phyloP scores from a whole-genome alignment of 768 basidiomycete species.

The Paxillus rubicundulus region DNA sequence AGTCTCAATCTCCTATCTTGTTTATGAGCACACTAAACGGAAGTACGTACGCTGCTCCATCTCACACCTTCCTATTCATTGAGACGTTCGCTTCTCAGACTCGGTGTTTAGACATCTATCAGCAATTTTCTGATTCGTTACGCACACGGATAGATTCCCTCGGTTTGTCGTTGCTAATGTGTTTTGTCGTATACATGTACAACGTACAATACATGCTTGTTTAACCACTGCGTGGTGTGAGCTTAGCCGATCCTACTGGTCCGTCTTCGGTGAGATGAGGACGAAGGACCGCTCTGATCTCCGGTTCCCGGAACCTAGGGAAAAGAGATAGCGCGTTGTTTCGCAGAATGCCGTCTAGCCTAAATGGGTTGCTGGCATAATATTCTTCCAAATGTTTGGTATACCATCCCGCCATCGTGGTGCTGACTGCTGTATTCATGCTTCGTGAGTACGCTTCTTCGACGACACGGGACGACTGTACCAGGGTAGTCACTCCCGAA shows the following conservation, averaged over 20 bases:
- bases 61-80: neutral
- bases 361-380: slow-evolving; percentile 39
- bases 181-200: slow-evolving; percentile 28
- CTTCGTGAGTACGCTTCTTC: slow-evolving; percentile 1
- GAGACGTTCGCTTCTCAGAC: slow-evolving; percentile 36
- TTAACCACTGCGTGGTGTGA: slow-evolving; percentile 10
- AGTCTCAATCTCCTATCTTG: slow-evolving; percentile 95
- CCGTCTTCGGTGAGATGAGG: neutral
- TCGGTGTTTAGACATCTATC: slow-evolving; percentile 51
- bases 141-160: slow-evolving; percentile 25
- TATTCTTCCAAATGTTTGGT: slow-evolving; percentile 50
- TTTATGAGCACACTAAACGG: slow-evolving; percentile 85
- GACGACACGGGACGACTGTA: slow-evolving; percentile 26
- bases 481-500: slow-evolving; percentile 82
- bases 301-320: slow-evolving; percentile 30
- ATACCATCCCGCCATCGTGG: slow-evolving; percentile 59
- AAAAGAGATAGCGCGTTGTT: slow-evolving; percentile 55
- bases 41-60: slow-evolving; percentile 43
- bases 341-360: slow-evolving; percentile 44
- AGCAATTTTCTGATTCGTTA: slow-evolving; percentile 11
- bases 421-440: slow-evolving; percentile 50
- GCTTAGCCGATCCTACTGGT: neutral
- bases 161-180: slow-evolving; percentile 22
- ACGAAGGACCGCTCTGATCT: neutral
- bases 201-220: slow-evolving; percentile 22